Percentiles rank a stretch among this genome's conserved stretches.
Conservation (phyloP, 495 filamentous ascomycete genomes). For the Annulohypoxylon moriforme region DNA sequence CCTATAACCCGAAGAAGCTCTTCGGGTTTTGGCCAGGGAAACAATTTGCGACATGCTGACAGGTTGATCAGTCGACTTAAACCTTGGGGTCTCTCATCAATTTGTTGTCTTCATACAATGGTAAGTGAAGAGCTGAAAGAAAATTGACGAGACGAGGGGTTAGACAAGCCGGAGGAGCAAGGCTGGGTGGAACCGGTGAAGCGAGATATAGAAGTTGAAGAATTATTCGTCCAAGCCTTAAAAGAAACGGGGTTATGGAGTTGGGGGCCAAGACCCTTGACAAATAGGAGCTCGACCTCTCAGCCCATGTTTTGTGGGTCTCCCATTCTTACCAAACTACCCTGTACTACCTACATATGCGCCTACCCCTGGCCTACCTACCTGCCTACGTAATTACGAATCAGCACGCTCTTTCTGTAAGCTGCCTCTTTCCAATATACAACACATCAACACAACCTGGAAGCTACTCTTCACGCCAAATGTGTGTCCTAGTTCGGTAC, state of each 20-base stretch:
- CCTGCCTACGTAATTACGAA: too few relatives aligned
- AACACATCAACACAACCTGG: too few relatives aligned
- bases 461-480: too few relatives aligned
- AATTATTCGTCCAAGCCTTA: not conserved
- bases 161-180: not conserved
- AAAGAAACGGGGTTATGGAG: not conserved
- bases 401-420: too few relatives aligned
- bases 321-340: not conserved
- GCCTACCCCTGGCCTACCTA: too few relatives aligned
- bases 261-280: slow-evolving; percentile 23
- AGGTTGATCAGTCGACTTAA: not conserved
- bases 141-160: not conserved
- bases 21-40: not conserved
- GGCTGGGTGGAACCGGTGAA: not conserved
- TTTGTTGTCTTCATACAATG: not conserved
- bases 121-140: slow-evolving; percentile 2
- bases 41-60: slow-evolving; percentile 9
- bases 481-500: too few relatives aligned
- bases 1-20: not conserved
- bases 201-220: not conserved
- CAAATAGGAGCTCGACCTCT: not conserved
- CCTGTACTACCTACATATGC: not conserved
- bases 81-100: not conserved
- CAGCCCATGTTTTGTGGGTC: slow-evolving; percentile 21
- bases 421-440: too few relatives aligned